phyloP scores from a whole-genome alignment of 2,329 filamentous ascomycete species.

The Fusarium sp. region DNA sequence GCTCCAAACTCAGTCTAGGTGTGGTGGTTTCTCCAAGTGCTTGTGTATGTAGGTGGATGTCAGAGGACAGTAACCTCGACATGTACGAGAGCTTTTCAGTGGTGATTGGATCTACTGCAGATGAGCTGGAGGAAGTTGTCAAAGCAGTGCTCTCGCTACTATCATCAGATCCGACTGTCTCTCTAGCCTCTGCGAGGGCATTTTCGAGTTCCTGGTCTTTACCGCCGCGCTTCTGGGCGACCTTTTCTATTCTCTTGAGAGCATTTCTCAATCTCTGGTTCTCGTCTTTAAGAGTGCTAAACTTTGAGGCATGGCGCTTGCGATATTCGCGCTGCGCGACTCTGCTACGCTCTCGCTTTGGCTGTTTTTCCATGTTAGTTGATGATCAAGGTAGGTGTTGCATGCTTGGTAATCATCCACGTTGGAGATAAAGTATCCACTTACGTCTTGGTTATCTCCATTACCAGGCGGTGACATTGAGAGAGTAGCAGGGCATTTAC shows the following conservation, averaged over 20 bases:
- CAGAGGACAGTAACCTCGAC: slow-evolving; percentile 2
- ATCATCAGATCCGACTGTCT: slow-evolving; percentile 17
- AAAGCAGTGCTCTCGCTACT: not conserved
- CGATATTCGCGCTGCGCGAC: slow-evolving; percentile 48
- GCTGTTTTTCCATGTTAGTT: slow-evolving; percentile 26
- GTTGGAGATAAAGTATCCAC: slow-evolving; percentile 19
- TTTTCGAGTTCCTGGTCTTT: slow-evolving; percentile 31
- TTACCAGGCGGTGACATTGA: slow-evolving; percentile 37
- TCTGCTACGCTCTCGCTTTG: slow-evolving; percentile 47
- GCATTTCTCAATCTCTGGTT: slow-evolving; percentile 44
- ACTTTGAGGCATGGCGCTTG: slow-evolving; percentile 46
- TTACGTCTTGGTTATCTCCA: slow-evolving; percentile 28
- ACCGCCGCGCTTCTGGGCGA: slow-evolving; percentile 24
- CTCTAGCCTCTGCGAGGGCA: slow-evolving; percentile 35
- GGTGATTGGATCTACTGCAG: not conserved
- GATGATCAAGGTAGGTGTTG: not conserved
- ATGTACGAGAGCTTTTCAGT: not conserved
- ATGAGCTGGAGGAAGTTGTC: slow-evolving; percentile 7
- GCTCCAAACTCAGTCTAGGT: slow-evolving; percentile 4
- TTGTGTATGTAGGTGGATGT: slow-evolving; percentile 2
- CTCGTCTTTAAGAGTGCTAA: slow-evolving; percentile 46
- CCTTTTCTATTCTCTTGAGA: slow-evolving; percentile 34
- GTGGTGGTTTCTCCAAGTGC: slow-evolving; percentile 3
- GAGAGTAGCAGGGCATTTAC: not conserved
- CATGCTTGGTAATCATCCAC: slow-evolving; percentile 30